Evolutionary conservation across 1,284 basidiomycete species (phyloP).

Genomic region (Ceratobasidium sp.): DNA sequence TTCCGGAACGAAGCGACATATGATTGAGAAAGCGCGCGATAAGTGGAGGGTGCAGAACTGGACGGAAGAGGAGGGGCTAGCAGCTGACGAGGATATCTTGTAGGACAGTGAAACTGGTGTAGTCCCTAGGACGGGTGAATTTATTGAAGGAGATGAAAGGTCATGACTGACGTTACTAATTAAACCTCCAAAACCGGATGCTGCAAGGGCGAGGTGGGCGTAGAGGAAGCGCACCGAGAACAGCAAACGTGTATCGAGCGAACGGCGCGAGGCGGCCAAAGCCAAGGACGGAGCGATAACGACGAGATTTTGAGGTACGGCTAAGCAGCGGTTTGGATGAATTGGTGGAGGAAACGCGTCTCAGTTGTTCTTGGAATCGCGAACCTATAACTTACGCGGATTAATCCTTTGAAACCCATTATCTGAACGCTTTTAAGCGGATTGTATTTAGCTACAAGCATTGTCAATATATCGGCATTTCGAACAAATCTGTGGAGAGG

Average conservation of each 20-base stretch:
- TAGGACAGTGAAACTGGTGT: constrained; percentile 71
- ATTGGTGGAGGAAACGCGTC: not conserved
- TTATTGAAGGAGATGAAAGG: constrained; percentile 9
- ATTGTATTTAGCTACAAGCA: too few species aligned
- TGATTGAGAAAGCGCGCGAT: constrained; percentile 79
- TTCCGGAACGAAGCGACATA: constrained; percentile 72
- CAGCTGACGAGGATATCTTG: constrained; percentile 75
- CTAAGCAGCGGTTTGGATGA: constrained; percentile 78
- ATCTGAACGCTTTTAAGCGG: too few species aligned
- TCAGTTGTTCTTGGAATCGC: not conserved
- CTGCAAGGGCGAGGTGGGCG: constrained; percentile 68
- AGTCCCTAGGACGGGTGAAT: constrained; percentile 78
- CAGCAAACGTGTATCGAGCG: constrained; percentile 62
- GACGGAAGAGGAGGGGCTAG: constrained; percentile 75
- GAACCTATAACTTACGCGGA: too few species aligned
- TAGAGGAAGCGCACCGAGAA: constrained; percentile 60
- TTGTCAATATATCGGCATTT: too few species aligned
- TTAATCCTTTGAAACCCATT: too few species aligned
- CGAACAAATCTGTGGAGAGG: too few species aligned
- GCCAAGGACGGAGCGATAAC: constrained; percentile 84
- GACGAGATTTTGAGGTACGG: constrained; percentile 86
- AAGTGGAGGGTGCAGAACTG: constrained; percentile 76
- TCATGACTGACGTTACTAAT: constrained; percentile 38
- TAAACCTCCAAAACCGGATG: constrained; percentile 77
- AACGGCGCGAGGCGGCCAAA: constrained; percentile 68